Base-by-base conservation (phyloP, 228 moss, liverwort and hornwort species). In the Sphagnum fallax region DNA sequence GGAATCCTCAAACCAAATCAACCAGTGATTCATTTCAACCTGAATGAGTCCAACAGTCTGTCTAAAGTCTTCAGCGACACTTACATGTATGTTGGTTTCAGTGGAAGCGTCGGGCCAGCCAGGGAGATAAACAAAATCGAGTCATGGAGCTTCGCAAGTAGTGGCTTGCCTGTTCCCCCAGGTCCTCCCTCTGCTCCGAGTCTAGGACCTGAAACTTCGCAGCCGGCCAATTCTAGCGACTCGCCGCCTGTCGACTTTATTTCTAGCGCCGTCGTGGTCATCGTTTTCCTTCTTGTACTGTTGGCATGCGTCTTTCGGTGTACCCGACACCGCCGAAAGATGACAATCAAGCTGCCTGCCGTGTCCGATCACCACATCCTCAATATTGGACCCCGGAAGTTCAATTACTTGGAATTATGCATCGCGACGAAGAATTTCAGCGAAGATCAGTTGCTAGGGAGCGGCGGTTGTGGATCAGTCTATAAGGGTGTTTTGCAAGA, bases 81-180 rank as follows among this genome's bases (percentile, higher is more conserved):
- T 66, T 53, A 73, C 63, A 89, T 87, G 89, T 87, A 79, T 79
- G 73, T 82, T 11, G 87, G 87, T 64, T 90, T 90, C 82, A 55
- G 53, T 7, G 13, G 16, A 4, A 65, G 73, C 14, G 12, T 73
- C 57, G 75, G 47, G 62, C 52, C 78, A 10, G 75, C 73, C 5
- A 52, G 69, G 18, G 88, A 82, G 5, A 47, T 62, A 32, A 32
- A 32, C 32, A 0, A 32, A 32, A 32, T 32, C 32, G 32, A 32
- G 32, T 11, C 59, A 14, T 8, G 60, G 53, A 4, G 72, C 68
- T 16, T 47, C 10, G 0, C 55, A 60, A 16, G 57, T 53, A 4
- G 5, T 65, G 32, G 32, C 32, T 32, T 32, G 32, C 32, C 32
- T 32, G 32, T 32, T 32, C 32, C 32, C 1, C 32, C 32, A 32